Percentiles rank a stretch among this genome's conserved stretches.
phyloP scores from a whole-genome alignment of 2,329 filamentous ascomycete species.

The Alternaria panax region DNA sequence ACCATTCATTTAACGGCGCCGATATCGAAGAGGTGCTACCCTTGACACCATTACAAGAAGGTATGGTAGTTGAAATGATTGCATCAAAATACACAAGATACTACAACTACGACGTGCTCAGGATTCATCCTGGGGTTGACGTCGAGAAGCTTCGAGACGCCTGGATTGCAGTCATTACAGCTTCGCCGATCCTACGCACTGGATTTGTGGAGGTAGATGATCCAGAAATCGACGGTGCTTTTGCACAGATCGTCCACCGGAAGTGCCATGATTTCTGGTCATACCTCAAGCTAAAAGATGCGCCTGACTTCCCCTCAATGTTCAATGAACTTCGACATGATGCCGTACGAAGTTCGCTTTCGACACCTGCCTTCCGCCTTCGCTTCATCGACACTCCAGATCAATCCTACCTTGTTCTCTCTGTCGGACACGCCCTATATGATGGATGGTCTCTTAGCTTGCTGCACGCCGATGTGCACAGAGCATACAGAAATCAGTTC shows the following conservation, averaged over 20 bases:
- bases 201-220: conserved; percentile 73
- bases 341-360: conserved; percentile 27
- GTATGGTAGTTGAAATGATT: conserved; percentile 83
- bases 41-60: conserved; percentile 83
- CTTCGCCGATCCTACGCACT: conserved; percentile 77
- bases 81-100: conserved; percentile 77
- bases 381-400: conserved; percentile 45
- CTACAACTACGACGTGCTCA: conserved; percentile 83
- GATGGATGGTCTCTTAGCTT: conserved; percentile 85
- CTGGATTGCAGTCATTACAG: conserved; percentile 66
- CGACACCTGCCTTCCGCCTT: conserved; percentile 46
- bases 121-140: conserved; percentile 64
- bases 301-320: conserved; percentile 40
- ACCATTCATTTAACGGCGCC: conserved; percentile 44
- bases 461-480: conserved; percentile 73
- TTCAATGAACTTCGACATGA: conserved; percentile 47
- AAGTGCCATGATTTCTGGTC: conserved; percentile 47
- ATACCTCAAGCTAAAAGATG: conserved; percentile 22
- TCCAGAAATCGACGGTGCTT: conserved; percentile 62
- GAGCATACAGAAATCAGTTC: conserved; percentile 64
- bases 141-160: conserved; percentile 64
- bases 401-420: conserved; percentile 64
- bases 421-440: conserved; percentile 86
- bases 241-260: conserved; percentile 62
- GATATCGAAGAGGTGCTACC: conserved; percentile 70